phyloP scores from a whole-genome alignment of 768 basidiomycete species.

The Amanita exitialis region DNA sequence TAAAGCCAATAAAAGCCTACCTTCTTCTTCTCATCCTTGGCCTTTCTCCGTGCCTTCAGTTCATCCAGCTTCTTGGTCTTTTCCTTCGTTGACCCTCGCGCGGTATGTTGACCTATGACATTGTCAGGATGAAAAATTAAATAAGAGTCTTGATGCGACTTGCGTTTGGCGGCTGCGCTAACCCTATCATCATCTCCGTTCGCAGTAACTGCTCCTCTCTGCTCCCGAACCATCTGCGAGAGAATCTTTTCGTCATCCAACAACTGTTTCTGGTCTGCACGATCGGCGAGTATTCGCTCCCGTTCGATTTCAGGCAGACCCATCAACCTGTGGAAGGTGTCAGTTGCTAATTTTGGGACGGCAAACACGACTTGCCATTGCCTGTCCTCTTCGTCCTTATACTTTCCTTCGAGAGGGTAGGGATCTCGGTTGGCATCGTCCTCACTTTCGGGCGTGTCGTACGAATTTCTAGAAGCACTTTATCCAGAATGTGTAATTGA shows the following conservation, averaged over 20 bases:
- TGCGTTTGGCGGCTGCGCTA: slow-evolving; percentile 71
- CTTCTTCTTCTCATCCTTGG: slow-evolving; percentile 81
- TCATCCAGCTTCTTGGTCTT: slow-evolving; percentile 74
- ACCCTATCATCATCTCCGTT: slow-evolving; percentile 43
- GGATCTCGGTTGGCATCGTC: slow-evolving; percentile 41
- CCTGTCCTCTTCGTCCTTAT: slow-evolving; percentile 75
- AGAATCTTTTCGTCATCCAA: slow-evolving; percentile 62
- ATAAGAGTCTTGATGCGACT: slow-evolving; percentile 15
- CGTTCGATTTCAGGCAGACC: slow-evolving; percentile 81
- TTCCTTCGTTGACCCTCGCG: slow-evolving; percentile 69
- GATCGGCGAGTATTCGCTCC: slow-evolving; percentile 74
- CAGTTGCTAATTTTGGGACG: slow-evolving; percentile 6
- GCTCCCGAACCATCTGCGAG: slow-evolving; percentile 63
- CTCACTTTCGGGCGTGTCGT: slow-evolving; percentile 57
- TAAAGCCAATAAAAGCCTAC: slow-evolving; percentile 30
- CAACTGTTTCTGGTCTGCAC: slow-evolving; percentile 74
- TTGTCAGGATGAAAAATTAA: slow-evolving; percentile 1
- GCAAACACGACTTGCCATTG: slow-evolving; percentile 47
- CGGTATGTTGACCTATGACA: slow-evolving; percentile 58
- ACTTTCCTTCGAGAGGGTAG: slow-evolving; percentile 90
- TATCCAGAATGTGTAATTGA: slow-evolving; percentile 6
- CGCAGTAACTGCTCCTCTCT: slow-evolving; percentile 32
- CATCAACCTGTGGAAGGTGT: slow-evolving; percentile 45
- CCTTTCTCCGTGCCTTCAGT: slow-evolving; percentile 77
- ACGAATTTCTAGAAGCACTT: slow-evolving; percentile 34